These are phyloP conservation scores for Epichloe bromicola DNA, from an alignment of 2,329 filamentous ascomycete species.

Conservation along the genomic window DNA sequence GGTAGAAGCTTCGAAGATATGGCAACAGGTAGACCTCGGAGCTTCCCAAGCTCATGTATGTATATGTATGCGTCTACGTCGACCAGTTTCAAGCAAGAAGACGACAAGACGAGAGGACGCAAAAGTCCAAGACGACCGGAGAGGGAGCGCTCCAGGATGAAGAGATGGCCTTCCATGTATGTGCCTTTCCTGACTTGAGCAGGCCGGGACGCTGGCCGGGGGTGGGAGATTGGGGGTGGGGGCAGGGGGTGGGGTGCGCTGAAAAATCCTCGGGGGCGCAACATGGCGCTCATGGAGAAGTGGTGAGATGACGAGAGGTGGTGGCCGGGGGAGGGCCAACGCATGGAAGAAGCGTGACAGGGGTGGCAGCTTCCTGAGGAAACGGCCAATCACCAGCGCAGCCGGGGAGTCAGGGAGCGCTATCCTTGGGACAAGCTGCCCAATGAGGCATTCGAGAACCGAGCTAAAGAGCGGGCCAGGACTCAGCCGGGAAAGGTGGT, in stretches of 20 bases:
- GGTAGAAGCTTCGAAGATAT: not conserved
- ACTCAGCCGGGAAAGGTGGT: constrained; percentile 19
- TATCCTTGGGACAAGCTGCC: constrained; percentile 29
- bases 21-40: not conserved
- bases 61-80: not conserved
- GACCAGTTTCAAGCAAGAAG: not conserved
- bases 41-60: not conserved
- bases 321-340: constrained; percentile 26
- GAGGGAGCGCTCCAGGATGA: not conserved
- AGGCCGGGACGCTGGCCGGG: constrained; percentile 2
- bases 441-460: constrained; percentile 35
- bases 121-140: not conserved
- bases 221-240: not conserved
- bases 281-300: constrained; percentile 4
- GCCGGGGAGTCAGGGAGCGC: constrained; percentile 22
- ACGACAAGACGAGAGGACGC: constrained; percentile 1
- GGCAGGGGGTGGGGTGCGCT: not conserved
- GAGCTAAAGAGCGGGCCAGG: constrained; percentile 31
- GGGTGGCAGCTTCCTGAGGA: constrained; percentile 35
- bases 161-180: constrained; percentile 4
- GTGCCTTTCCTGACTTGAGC: constrained; percentile 7
- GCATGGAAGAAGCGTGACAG: constrained; percentile 41
- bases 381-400: constrained; percentile 34
- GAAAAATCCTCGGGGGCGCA: not conserved
- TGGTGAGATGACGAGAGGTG: constrained; percentile 11